A percentile compares a stretch with the other conserved stretches of the same genome.
Evolutionary conservation across 176 grass and related monocot genomes (phyloP).

Genomic region (Miscanthus lutarioriparius): DNA sequence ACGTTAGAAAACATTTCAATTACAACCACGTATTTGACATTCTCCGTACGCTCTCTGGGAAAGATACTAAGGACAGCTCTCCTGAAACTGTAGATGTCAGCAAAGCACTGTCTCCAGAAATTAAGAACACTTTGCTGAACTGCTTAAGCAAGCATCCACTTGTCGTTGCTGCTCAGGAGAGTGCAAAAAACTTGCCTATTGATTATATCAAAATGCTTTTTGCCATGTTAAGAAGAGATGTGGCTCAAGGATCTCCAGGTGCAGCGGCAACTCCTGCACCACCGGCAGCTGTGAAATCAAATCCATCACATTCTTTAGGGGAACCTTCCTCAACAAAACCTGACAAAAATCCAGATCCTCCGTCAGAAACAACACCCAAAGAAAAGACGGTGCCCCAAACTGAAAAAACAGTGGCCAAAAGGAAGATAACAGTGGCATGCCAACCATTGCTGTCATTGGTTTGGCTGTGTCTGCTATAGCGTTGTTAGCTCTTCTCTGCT

Average conservation of each 20-base stretch:
- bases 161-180: slow-evolving; percentile 17
- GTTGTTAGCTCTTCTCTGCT: slow-evolving; percentile 42
- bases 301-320: slow-evolving; percentile 30
- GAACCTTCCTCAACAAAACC: slow-evolving; percentile 12
- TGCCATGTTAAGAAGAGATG: slow-evolving; percentile 42
- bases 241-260: slow-evolving; percentile 37
- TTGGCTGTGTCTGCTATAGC: slow-evolving; percentile 36
- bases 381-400: slow-evolving; percentile 1
- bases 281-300: slow-evolving; percentile 8
- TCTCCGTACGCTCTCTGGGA: slow-evolving; percentile 30
- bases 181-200: slow-evolving; percentile 19
- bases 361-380: slow-evolving; percentile 10
- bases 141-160: slow-evolving; percentile 53
- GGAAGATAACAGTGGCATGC: slow-evolving; percentile 15
- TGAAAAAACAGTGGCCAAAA: slow-evolving; percentile 34
- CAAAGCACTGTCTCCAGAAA: slow-evolving; percentile 40
- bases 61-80: slow-evolving; percentile 13
- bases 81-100: slow-evolving; percentile 25
- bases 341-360: slow-evolving; percentile 17
- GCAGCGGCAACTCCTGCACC: not conserved
- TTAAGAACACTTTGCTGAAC: slow-evolving; percentile 38
- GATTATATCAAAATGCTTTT: slow-evolving; percentile 45
- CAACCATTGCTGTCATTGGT: slow-evolving; percentile 31
- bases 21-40: slow-evolving; percentile 47
- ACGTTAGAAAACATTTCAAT: slow-evolving; percentile 46